Base-by-base conservation (phyloP, 352 stramenopile genomes). In the Pythium brachiatum region DNA sequence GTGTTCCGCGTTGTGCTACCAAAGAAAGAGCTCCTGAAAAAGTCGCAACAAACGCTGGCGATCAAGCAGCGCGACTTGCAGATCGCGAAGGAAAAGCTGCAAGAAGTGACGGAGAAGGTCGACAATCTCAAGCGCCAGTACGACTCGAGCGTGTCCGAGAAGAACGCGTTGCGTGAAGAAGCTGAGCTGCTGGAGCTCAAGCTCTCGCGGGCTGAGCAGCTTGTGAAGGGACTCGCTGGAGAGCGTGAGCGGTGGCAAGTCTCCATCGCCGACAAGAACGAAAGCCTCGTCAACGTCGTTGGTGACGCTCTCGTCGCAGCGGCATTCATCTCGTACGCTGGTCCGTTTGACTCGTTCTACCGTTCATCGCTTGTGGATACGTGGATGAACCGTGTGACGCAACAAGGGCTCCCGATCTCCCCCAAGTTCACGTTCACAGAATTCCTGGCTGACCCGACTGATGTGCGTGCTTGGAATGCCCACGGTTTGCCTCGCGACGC, bases 271-370 rank as follows among this genome's bases (percentile, higher is more conserved):
- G 84, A 88, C 11, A 97, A 96, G 65, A 93, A 98, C 44, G 79
- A 84, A 36, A 86, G 78, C 44, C 79, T 98, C 15, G 70, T 85
- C 13, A 95, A 96, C 27, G 83, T 98, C 2, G 84, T 97, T 1
- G 95, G 95, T 1, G 94, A 99, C 65, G 89, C 89, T 5, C 81
- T 99, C 15, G 81, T 99, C 0, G 94, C 91, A 2, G 88, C 95
- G 0, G 95, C 90, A 3, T 98, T 98, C 68, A 84, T 98, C 46
- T 98, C 92, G 20, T 99, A 99, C 62, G 92, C 95, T 7, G 95
- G 95, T 0, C 94, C 95, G 8, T 99, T 99, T 60, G 94, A 98
- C 61, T 94, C 92, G 0, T 79, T 89, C 26, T 99, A 97, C 67
- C 85, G 92, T 23, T 80, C 72, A 9, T 91, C 80, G 7, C 74